Percentiles rank a stretch among this genome's conserved stretches.
Conservation (phyloP, 352 stramenopile species). For the Pythium volutum region DNA sequence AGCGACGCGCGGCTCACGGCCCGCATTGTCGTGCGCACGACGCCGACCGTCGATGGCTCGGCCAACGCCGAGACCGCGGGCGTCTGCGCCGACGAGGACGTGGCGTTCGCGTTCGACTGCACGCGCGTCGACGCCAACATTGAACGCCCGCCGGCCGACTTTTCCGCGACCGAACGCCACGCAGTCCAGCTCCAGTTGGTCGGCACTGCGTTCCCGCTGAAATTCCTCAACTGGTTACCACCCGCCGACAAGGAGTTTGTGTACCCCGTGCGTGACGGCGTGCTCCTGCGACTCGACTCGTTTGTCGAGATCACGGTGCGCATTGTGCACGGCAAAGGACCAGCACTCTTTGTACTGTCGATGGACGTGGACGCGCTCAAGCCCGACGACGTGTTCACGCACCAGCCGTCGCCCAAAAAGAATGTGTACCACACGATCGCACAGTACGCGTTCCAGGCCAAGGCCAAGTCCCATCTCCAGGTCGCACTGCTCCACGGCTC, state of each 20-base stretch:
- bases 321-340: not conserved
- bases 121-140: not conserved
- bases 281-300: not conserved
- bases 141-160: not conserved
- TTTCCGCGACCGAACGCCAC: not conserved
- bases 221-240: constrained; percentile 9
- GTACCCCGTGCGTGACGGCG: not conserved
- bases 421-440: constrained; percentile 4
- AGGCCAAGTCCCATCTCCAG: not conserved
- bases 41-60: not conserved
- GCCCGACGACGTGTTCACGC: not conserved
- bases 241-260: not conserved
- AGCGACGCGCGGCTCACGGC: constrained; percentile 8
- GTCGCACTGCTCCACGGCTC: constrained; percentile 9
- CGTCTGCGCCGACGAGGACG: constrained; percentile 2
- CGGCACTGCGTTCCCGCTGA: constrained; percentile 1
- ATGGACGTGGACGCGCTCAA: not conserved
- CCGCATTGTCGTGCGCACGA: constrained; percentile 1
- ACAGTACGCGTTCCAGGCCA: not conserved
- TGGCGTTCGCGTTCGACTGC: constrained; percentile 13
- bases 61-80: not conserved
- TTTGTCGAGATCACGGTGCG: constrained; percentile 4
- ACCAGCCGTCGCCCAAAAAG: not conserved
- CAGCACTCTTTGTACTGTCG: constrained; percentile 1
- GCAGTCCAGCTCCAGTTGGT: not conserved